Evolutionary conservation across 148 eudicot species (phyloP), one percentile per base, ranked within the genome.

Genomic region (Rhododendron simsii): DNA sequence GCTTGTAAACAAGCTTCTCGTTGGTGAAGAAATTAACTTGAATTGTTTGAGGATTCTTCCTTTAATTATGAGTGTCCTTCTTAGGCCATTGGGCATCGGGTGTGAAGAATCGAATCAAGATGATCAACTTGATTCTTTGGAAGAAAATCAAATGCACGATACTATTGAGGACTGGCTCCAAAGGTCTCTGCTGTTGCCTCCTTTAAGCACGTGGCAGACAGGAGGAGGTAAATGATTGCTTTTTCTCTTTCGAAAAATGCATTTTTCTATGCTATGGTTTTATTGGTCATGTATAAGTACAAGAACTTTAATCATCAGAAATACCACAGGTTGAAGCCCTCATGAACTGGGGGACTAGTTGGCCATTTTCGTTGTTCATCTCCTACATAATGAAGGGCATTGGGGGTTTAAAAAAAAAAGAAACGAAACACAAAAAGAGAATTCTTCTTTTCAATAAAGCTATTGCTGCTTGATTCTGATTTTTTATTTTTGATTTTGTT

Each of bases 41-140:
- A 93, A 92, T 87, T 94, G 95, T 89, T 89, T 94, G 88, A 91
- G 88, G 88, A 91, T 97, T 81, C 91, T 97, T 82, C 95, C 98
- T 75, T 84, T 91, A 63, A 80, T 95, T 81, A 84, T 93, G 86
- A 84, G 87, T 86, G 89, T 93, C 87, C 94, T 97, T 81, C 88
- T 92, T 77, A 88, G 86, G 85, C 95, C 92, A 71, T 87, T 93
- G 92, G 89, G 89, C 83, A 6, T 45, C 39, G 86, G 45, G 84
- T 82, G 85, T 80, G 82, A 61, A 74, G 89, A 88, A 76, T 65
- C 80, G 65, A 86, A 51, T 80, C 78, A 77, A 74, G 84, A 89
- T 81, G 90, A 88, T 81, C 87, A 86, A 85, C 79, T 88, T 85
- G 90, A 89, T 86, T 84, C 92, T 14, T 86, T 78, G 39, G 87